phyloP scores from a whole-genome alignment of 1,284 basidiomycete genomes.

The Veloboletus limbatus region DNA sequence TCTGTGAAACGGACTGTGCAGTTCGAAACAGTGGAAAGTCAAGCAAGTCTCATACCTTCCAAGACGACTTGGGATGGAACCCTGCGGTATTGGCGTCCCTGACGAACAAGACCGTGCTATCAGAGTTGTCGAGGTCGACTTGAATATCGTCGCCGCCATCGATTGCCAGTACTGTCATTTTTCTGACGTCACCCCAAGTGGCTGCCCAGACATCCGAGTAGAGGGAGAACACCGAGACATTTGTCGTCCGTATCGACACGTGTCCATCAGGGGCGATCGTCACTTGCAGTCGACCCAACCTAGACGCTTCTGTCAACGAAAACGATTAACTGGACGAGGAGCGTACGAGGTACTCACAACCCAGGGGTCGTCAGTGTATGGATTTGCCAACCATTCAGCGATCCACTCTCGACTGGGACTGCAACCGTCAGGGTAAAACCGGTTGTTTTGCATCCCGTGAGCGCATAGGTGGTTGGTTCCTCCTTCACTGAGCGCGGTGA shows the following conservation, averaged over 20 bases:
- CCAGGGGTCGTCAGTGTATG: constrained; percentile 55
- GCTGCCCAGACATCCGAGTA: neutral
- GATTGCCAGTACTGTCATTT: constrained; percentile 2
- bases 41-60: constrained; percentile 23
- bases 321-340: neutral
- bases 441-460: neutral
- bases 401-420: constrained; percentile 60
- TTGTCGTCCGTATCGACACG: constrained; percentile 23
- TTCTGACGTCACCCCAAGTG: neutral
- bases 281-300: constrained; percentile 29
- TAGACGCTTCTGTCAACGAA: constrained; percentile 7
- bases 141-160: constrained; percentile 12
- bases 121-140: neutral
- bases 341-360: constrained; percentile 39
- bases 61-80: constrained; percentile 2
- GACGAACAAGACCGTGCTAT: constrained; percentile 10
- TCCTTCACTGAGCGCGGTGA: neutral
- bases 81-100: constrained; percentile 2
- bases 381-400: constrained; percentile 65
- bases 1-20: constrained; percentile 1
- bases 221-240: constrained; percentile 26
- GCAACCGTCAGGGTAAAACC: constrained; percentile 68
- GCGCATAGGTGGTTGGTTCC: neutral
- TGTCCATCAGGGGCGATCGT: constrained; percentile 1
- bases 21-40: neutral